A percentile compares a stretch with the other conserved stretches of the same genome.
phyloP scores from a whole-genome alignment of 1,284 basidiomycete species.

The Calocybe gambosa region DNA sequence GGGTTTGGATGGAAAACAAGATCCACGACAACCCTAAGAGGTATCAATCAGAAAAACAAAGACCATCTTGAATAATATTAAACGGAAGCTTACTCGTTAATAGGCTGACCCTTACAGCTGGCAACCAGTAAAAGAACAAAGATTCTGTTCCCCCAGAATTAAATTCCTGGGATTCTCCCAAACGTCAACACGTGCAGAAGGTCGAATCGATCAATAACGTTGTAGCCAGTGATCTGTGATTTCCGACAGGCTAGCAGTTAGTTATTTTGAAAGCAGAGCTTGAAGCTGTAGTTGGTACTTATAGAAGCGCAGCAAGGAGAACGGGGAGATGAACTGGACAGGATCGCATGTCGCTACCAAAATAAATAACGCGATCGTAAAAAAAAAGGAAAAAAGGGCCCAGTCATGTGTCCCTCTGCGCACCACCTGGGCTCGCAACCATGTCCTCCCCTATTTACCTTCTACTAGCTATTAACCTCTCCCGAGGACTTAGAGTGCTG shows the following conservation, averaged over 20 bases:
- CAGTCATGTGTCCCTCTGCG: neutral
- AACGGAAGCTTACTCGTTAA: neutral
- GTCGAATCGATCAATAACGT: neutral
- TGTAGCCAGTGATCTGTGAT: neutral
- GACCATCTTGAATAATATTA: neutral
- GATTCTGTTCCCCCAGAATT: neutral
- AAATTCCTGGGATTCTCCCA: neutral
- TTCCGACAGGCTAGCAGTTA: too few relatives aligned
- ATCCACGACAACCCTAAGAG: slow-evolving; percentile 1
- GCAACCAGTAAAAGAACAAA: neutral
- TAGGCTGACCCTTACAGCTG: neutral
- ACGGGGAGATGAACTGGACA: neutral
- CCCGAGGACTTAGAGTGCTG: neutral
- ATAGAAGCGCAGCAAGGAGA: neutral
- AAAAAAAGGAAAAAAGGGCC: neutral
- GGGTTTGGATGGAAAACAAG: neutral
- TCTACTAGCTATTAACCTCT: neutral
- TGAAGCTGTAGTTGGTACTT: too few relatives aligned
- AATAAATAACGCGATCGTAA: neutral
- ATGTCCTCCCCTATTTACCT: neutral
- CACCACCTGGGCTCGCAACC: neutral
- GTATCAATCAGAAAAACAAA: slow-evolving; percentile 1
- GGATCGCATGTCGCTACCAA: neutral
- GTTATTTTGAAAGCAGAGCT: too few relatives aligned
- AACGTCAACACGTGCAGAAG: neutral